phyloP scores from a whole-genome alignment of 495 filamentous ascomycete genomes.

The Penicillium lividum region DNA sequence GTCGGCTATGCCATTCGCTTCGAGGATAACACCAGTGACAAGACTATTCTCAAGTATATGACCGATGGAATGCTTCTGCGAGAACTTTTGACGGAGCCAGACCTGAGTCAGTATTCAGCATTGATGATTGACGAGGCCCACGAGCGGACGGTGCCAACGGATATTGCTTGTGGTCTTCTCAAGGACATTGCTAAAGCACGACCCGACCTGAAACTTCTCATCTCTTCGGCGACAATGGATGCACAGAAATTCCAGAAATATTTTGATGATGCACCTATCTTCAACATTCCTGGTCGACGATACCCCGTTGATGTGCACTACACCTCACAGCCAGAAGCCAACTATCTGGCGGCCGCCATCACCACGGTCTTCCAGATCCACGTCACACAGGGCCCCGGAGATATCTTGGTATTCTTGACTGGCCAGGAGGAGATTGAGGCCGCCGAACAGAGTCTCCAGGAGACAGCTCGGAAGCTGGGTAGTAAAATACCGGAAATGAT shows the following conservation, averaged over 20 bases:
- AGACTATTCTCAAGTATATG: conserved; percentile 95
- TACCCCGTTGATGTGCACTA: conserved; percentile 94
- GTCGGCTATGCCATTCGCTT: conserved; percentile 97
- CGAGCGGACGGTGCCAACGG: conserved; percentile 88
- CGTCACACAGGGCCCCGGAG: conserved; percentile 79
- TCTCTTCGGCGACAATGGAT: conserved; percentile 94
- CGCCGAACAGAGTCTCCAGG: conserved; percentile 75
- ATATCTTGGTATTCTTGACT: conserved; percentile 88
- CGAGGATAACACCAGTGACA: conserved; percentile 89
- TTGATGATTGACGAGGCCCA: conserved; percentile 98
- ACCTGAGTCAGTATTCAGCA: conserved; percentile 79
- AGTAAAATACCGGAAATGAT: conserved; percentile 83
- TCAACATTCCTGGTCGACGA: conserved; percentile 89
- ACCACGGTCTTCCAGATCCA: conserved; percentile 98
- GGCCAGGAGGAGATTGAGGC: conserved; percentile 91
- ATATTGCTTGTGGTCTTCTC: conserved; percentile 85
- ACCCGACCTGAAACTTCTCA: conserved; percentile 87
- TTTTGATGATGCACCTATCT: conserved; percentile 93
- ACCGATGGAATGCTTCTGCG: conserved; percentile 96
- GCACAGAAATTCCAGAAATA: conserved; percentile 91
- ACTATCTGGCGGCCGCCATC: conserved; percentile 88
- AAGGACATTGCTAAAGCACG: conserved; percentile 88
- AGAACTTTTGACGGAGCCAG: conserved; percentile 89
- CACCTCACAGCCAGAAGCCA: conserved; percentile 88
- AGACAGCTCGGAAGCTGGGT: conserved; percentile 78